Evolutionary conservation across 2,329 filamentous ascomycete species (phyloP), one percentile per base, ranked within the genome.

Genomic region (Verticillium nubilum): DNA sequence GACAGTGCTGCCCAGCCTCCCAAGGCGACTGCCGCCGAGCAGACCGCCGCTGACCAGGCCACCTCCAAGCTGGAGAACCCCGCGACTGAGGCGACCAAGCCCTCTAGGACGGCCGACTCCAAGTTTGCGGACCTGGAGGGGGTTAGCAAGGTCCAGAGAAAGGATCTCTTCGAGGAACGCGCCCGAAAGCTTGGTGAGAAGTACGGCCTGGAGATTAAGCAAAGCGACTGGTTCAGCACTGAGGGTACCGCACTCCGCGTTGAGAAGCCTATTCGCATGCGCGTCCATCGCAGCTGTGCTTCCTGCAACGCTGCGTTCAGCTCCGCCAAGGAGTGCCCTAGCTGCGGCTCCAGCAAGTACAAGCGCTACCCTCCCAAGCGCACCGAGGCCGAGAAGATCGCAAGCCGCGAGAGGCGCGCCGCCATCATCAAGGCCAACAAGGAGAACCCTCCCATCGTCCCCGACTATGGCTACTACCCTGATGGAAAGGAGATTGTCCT

Each of bases 261-360:
- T 58, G 86, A 91, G 72, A 92, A 90, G 77, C 83, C 88, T 13
- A 89, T 92, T 65, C 86, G 89, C 60, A 89, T 93, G 83, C 86
- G 90, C 58, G 84, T 92, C 58, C 89, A 90, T 71, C 85, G 88
- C 65, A 87, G 84, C 63, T 97, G 93, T 74, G 93, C 97, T 74
- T 82, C 85, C 65, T 97, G 93, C 77, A 84, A 87, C 60, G 85
- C 88, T 15, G 83, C 84, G 26, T 96, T 94, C 71, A 87, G 89
- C 59, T 74, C 83, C 23, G 84, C 88, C 67, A 92, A 88, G 75
- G 80, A 88, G 61, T 97, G 93, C 74, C 74, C 81, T 64, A 85
- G 84, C 65, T 97, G 93, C 77, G 82, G 89, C 66, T 93, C 97
- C 75, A 89, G 85, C 69, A 86, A 89, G 68, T 97, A 93, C 72